Evolutionary conservation across 805 yeast genomes (phyloP).

Genomic region (Candida nitratophila): DNA sequence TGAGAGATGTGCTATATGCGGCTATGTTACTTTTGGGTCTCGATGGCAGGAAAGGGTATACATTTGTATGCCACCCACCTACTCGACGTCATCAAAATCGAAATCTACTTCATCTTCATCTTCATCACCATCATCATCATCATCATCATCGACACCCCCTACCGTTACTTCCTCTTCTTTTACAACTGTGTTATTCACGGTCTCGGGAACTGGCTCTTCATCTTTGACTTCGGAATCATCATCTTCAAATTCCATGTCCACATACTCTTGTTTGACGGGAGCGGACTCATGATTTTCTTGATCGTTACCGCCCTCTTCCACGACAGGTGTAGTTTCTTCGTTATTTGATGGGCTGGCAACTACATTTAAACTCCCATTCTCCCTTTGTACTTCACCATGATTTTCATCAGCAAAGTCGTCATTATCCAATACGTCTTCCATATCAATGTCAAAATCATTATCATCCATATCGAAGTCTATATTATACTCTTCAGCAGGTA

Average conservation of each 20-base stretch:
- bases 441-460: constrained; percentile 3
- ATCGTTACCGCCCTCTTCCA: no score
- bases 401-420: background rate
- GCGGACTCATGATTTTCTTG: no score
- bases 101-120: background rate
- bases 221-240: constrained; percentile 2
- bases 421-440: constrained; percentile 12
- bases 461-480: constrained; percentile 9
- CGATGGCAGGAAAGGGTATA: no score
- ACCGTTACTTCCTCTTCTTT: no score
- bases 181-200: no score
- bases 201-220: constrained; percentile 2
- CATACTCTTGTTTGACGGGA: no score
- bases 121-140: background rate
- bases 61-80: no score
- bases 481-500: constrained; percentile 12
- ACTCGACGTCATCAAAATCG: background rate
- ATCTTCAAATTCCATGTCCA: background rate
- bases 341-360: background rate
- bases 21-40: no score
- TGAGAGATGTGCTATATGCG: no score
- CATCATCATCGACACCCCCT: background rate
- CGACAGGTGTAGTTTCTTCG: no score
- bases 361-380: background rate
- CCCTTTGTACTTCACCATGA: no score